Evolutionary conservation across 2,329 filamentous ascomycete species (phyloP).

Genomic region (Fusarium sulawesiense): DNA sequence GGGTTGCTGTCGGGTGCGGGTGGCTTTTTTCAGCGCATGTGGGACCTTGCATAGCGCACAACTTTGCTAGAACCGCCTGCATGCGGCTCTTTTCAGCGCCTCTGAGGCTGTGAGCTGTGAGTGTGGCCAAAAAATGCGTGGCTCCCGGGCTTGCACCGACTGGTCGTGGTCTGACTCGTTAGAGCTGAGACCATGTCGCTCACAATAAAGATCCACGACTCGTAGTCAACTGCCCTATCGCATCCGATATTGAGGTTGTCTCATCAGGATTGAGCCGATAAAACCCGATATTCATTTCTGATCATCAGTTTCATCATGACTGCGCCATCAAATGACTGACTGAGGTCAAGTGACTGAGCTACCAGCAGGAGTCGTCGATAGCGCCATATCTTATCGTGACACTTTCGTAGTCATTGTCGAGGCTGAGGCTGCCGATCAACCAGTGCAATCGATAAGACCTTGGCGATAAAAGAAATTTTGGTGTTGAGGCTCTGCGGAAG

Average conservation of each 20-base stretch:
- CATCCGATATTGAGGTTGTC: not conserved
- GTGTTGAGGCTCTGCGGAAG: conserved; percentile 39
- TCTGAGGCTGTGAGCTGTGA: conserved; percentile 8
- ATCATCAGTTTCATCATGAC: conserved; percentile 24
- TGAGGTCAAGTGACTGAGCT: not conserved
- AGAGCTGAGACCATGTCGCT: conserved; percentile 24
- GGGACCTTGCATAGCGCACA: conserved; percentile 31
- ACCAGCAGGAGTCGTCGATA: not conserved
- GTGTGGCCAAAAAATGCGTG: not conserved
- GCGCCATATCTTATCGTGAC: conserved; percentile 27
- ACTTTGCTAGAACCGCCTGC: conserved; percentile 37
- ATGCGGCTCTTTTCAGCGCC: conserved; percentile 35
- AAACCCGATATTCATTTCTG: conserved; percentile 16
- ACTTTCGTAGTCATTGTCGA: not conserved
- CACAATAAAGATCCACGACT: conserved; percentile 27
- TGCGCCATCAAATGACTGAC: conserved; percentile 2
- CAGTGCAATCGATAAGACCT: conserved; percentile 18
- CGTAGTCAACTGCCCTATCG: conserved; percentile 14
- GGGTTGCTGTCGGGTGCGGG: conserved; percentile 4
- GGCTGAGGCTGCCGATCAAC: conserved; percentile 19
- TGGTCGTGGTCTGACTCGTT: conserved; percentile 24
- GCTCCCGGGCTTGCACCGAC: not conserved
- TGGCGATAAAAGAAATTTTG: not conserved
- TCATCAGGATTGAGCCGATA: conserved; percentile 23
- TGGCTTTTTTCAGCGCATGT: conserved; percentile 12